Base-by-base conservation (phyloP, 371 early-diverging fungal genomes). In the Mucor mucedo region DNA sequence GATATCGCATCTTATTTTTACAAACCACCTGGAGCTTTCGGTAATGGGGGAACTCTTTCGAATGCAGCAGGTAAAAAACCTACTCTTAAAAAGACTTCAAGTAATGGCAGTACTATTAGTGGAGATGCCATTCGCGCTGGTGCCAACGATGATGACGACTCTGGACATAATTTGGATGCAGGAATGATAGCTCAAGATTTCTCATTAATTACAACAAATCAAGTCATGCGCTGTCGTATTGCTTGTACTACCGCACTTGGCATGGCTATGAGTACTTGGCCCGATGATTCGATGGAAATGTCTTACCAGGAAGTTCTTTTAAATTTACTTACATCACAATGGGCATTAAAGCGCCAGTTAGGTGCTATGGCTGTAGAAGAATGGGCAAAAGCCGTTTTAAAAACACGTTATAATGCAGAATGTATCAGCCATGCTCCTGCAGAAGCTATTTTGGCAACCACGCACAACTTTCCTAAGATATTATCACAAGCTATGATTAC, bases 101-200 rank as follows among this genome's bases (percentile, higher is more conserved):
- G 63, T 42, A 44, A 69, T 63, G 9, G 66, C 66, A 10, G 62
- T 42, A 55, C 64, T 56, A 52, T 60, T 62, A 30, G 55, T 30
- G 28, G 63, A 55, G 55, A 73, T 42, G 39, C 38, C 48, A 62
- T 62, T 32, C 27, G 47, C 5, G 55, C 52, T 28, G 62, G 9
- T 10, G 54, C n/a, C 2, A 40, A 47, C 3, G 40, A 40, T 7
- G 52, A 68, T 41, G 79, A 73, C 8, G 48, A 47, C 21, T 21
- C 65, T 2, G 73, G 80, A 5, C 89, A 90, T 66, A 91, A 91
- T 60, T 83, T 95, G 47, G 98, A 98, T 68, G 79, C 87, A 21
- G 95, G 94, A 13, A 96, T 98, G 95, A 80, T 94, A 33, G 82
- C 85, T 55, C 96, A 97, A 68, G 98, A 98, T 63, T 75, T 97